Percentiles rank a stretch among this genome's conserved stretches.
Conservation (phyloP, 805 yeast genomes). For the Komagataella pseudopastoris region DNA sequence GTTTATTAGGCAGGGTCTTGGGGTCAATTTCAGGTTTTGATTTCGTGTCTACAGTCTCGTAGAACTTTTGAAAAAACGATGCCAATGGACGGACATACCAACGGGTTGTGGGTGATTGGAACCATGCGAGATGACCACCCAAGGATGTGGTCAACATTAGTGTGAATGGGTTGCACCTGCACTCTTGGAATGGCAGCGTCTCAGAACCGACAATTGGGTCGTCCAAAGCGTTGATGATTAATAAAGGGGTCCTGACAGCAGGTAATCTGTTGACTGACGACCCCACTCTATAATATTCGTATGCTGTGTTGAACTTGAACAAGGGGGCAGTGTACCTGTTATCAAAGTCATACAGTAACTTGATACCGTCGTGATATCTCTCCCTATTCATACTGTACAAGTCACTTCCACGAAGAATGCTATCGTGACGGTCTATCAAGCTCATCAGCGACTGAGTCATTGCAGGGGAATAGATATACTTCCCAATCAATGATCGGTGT, state of each 20-base stretch:
- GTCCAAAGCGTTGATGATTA: slow-evolving; percentile 53
- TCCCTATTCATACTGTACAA: slow-evolving; percentile 6
- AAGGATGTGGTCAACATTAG: slow-evolving; percentile 42
- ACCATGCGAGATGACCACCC: slow-evolving; percentile 86
- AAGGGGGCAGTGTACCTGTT: slow-evolving; percentile 46
- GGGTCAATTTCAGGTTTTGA: neutral
- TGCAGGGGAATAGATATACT: slow-evolving; percentile 31
- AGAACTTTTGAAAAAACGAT: slow-evolving; percentile 16
- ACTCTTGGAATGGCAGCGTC: slow-evolving; percentile 37
- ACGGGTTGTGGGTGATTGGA: slow-evolving; percentile 39
- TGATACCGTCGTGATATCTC: slow-evolving; percentile 9
- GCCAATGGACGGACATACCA: slow-evolving; percentile 52
- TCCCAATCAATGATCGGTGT: slow-evolving; percentile 26
- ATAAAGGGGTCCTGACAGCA: slow-evolving; percentile 45
- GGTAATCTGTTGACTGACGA: slow-evolving; percentile 41
- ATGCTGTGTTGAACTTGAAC: slow-evolving; percentile 51
- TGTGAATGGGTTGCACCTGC: slow-evolving; percentile 43
- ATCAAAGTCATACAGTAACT: slow-evolving; percentile 44
- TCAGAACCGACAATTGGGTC: slow-evolving; percentile 58
- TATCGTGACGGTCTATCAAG: slow-evolving; percentile 27
- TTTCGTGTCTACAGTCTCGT: slow-evolving; percentile 5
- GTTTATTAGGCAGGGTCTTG: neutral
- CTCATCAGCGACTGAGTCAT: slow-evolving; percentile 33
- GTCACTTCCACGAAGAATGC: slow-evolving; percentile 19
- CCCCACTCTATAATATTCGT: slow-evolving; percentile 52